Evolutionary conservation across 441 rosid species (phyloP), one percentile per base, ranked within the genome.

Genomic region (Rhodomyrtus psidioides): DNA sequence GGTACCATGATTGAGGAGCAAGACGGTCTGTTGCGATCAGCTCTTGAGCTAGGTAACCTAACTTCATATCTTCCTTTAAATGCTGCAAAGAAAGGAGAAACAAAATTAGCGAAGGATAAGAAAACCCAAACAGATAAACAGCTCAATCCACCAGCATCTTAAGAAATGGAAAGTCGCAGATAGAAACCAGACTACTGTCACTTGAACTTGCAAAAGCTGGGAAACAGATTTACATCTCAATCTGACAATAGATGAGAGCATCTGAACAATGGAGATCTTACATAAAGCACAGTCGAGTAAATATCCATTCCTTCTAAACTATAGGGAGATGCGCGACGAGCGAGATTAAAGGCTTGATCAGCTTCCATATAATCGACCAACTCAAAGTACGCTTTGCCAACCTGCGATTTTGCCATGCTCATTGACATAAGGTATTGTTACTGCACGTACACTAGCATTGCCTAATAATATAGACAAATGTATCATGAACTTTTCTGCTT

Each of bases 1-100:
- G 58, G 65, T 95, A 98, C 99, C 99, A 98, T 58, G 99, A 93
- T 89, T 98, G 98, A 86, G 99, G 96, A 91, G 99, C 98, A 88
- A 96, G 89, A 88, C 99, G 99, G 89, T 98, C 99, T 24, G 94
- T 94, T 89, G 98, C 93, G 87, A 94, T 94, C 86, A 98, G 90
- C 88, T 96, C 99, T 84, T 94, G 98, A 86, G 98, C 99, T 83
- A 98, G 90, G 94, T 95, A 95, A 91, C 99, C 95, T 83, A 98
- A 90, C 91, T 95, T 96, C 99, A 98, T 95, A 86, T 95, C 99
- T 89, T 97, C 99, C 93, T 97, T 95, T 89, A 97, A 94, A 91
- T 98, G 99, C 99, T 98, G 95, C 90, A 90, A 88, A 44, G 88
- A 44, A 82, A 28, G 58, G 57, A 74, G 53, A 79, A 83, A 84